Base-by-base conservation (phyloP, 495 filamentous ascomycete species). In the Glarea lozoyensis region DNA sequence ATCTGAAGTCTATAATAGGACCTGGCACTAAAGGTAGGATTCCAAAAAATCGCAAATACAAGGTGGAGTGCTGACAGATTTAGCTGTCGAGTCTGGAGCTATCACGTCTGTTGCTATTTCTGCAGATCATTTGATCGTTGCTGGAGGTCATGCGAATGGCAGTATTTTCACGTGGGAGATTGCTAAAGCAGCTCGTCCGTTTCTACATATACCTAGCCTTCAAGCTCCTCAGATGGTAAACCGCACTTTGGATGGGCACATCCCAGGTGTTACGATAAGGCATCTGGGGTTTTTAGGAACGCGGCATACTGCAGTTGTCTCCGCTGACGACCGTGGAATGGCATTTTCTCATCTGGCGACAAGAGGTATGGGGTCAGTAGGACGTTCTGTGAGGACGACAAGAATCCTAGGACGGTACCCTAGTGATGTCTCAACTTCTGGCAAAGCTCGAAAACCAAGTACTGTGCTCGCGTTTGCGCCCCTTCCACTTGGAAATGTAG, bases 141-240 rank as follows among this genome's bases (percentile, higher is more conserved):
- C 87, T 23, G 83, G 79, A 33, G 92, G 92, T 2, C 92, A 99
- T 72, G 79, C 79, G 10, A 84, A 79, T 48, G 92, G 92, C 11
- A 79, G 81, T 58, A 96, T 99, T 13, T 99, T 95, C 53, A 97
- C 90, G 2, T 99, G 92, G 92, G 92, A 99, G 55, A 79, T 92
- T 19, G 74, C 79, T 15, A 73, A 81, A 34, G 76, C 84, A 18
- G 79, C 86, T 2, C 75, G 81, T 31, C 92, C 89, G 2, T 99
- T 99, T 53, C 74, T 99, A 24, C 81, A 84, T 35, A 88, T 99
- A 13, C 78, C 81, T 7, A 86, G 88, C 22, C 65, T 94, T 10
- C 76, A 84, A 32, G 58, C 70, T 23, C 66, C 71, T 15, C 78
- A 81, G 45, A 52, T 82, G n/a, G 73, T 82, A 18, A 68, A 76